Evolutionary conservation across 495 filamentous ascomycete genomes (phyloP).

Genomic region (Trichoderma gamsii): DNA sequence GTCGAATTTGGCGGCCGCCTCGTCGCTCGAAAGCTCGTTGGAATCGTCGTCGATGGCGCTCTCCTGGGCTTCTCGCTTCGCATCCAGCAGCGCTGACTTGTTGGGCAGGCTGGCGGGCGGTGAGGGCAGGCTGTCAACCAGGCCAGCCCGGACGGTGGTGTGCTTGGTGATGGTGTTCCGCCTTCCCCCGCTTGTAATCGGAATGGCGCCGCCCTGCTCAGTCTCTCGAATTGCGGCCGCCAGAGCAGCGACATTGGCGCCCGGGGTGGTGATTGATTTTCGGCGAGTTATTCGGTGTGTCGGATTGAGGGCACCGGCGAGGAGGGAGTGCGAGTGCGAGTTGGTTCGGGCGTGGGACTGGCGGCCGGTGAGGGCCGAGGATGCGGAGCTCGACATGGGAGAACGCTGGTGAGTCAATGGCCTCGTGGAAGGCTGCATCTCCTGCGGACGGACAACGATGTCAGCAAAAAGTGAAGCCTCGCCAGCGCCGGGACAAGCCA

Average conservation of each 20-base stretch:
- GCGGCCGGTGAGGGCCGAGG: conserved; percentile 35
- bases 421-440: conserved; percentile 44
- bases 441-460: conserved; percentile 33
- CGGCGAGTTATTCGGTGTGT: conserved; percentile 82
- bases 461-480: conserved; percentile 32
- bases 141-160: conserved; percentile 34
- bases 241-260: conserved; percentile 65
- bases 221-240: conserved; percentile 65
- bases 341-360: conserved; percentile 65
- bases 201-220: conserved; percentile 48
- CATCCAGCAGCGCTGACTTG: conserved; percentile 35
- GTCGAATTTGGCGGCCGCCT: conserved; percentile 50
- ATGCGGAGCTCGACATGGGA: conserved; percentile 34
- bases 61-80: conserved; percentile 39
- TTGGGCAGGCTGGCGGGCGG: conserved; percentile 51
- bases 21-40: conserved; percentile 50
- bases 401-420: conserved; percentile 46
- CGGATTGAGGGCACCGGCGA: conserved; percentile 61
- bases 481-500: conserved; percentile 27
- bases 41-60: conserved; percentile 56
- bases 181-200: conserved; percentile 38
- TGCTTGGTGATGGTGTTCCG: conserved; percentile 45
- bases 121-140: conserved; percentile 52
- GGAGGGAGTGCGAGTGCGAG: conserved; percentile 74
- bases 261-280: conserved; percentile 81